Base-by-base conservation (phyloP, 768 basidiomycete species). In the Suillus clintonianus region DNA sequence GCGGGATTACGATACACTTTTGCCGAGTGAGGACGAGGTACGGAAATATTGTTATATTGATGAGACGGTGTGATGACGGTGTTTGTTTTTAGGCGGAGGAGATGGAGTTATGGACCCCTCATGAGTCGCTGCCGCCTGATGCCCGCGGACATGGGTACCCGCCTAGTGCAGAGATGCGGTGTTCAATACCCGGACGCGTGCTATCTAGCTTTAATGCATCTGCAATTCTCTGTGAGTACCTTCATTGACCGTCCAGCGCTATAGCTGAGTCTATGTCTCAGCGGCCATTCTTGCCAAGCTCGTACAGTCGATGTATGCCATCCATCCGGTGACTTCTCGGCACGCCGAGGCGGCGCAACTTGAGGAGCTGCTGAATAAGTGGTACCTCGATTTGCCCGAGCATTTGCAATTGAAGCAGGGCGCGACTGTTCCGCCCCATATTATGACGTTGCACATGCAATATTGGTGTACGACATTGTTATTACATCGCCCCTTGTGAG, bases 401-500 rank as follows among this genome's bases (percentile, higher is more conserved):
- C 85, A 91, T 70, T 76, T 94, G 36, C 85, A 88, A 43, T 86
- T 85, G 68, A 89, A 90, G 65, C 77, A 83, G 30, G 82, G 80
- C 17, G 22, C 75, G 17, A 72, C 79, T 22, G 84, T 84, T 7
- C 82, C 82, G 2, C 90, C 91, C 5, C 87, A 91, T 67, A 76
- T 91, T 30, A 76, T 93, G 62, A 89, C 89, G 45, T 77, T 94
- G 57, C 91, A 93, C 70, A 89, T 93, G 90, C 89, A 91, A 69
- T 93, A 92, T 70, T 94, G 92, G 92, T 91, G 89, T 70, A 85
- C 90, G 13, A 86, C 88, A 27, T 72, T 94, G 37, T 71, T 94
- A 34, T 76, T 93, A 57, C 91, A 93, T 73, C 85, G 91, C 19
- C 91, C 91, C 13, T 92, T 92, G 90, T 92, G 72, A 77, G 89